Evolutionary conservation across 345 rosid species (phyloP), one percentile per base, ranked within the genome.

Genomic region (Xanthoceras sorbifolium): DNA sequence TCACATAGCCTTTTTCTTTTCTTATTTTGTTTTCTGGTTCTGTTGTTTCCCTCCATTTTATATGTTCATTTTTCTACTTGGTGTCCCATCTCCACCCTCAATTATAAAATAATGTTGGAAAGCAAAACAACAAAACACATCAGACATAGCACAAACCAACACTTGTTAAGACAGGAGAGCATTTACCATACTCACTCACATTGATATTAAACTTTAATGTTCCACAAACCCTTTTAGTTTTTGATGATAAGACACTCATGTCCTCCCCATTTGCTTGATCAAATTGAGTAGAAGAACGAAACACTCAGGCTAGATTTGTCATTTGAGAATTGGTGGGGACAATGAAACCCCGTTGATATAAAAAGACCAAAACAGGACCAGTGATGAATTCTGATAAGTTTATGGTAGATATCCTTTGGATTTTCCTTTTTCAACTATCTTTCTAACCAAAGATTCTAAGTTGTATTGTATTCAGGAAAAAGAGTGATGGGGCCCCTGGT

Each of bases 401-500:
- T 25, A 32, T 76, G 79, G 64, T 74, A 32, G 54, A 72, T 54
- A n/a, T 46, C 26, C 22, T 83, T 86, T 82, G 85, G 87, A 83
- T 18, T 46, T 71, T n/a, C 75, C 77, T 22, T 32, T 36, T 52
- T 44, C 28, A 50, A 38, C 36, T 81, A 64, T 67, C 76, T 72
- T 7, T 50, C 59, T 63, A 20, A 76, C 78, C 64, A 78, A 80
- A 87, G 83, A 85, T 85, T 85, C 83, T 76, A 14, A 64, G 46
- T 60, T 64, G 20, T 79, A 9, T 34, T 50, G 44, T 38, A 59
- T 12, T 57, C 14, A 69, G 14, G 57, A 61, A 15, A 67, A 46
- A 59, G 1, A 18, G 57, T 15, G 11, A 62, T 67, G 84, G 91
- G 92, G 64, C 76, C 88, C 79, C 50, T 23, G 82, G 89, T 88